Conservation (phyloP, 805 yeast genomes). For the Debaryomyces maramus region DNA sequence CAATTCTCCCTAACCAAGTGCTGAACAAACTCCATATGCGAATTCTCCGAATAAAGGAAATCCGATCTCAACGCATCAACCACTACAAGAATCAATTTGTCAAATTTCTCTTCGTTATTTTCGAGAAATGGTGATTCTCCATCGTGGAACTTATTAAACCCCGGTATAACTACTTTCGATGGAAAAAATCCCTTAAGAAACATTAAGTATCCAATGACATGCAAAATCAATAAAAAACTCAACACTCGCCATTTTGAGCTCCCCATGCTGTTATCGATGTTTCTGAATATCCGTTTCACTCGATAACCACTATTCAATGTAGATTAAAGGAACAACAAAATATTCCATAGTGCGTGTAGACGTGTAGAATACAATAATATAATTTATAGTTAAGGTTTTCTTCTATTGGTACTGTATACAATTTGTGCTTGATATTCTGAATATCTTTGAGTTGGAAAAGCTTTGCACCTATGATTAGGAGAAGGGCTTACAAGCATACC, state of each 20-base stretch:
- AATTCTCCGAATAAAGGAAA: conserved; percentile 66
- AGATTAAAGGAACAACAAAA: too few relatives aligned
- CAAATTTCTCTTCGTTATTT: conserved; percentile 48
- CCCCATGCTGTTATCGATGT: conserved; percentile 19
- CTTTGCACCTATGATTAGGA: too few relatives aligned
- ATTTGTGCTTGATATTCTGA: too few relatives aligned
- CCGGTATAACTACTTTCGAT: conserved; percentile 74
- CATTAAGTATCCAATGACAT: conserved; percentile 49
- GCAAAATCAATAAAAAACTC: conserved; percentile 11
- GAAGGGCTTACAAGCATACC: too few relatives aligned
- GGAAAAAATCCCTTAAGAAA: conserved; percentile 91
- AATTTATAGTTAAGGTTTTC: too few relatives aligned
- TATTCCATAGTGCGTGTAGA: too few relatives aligned
- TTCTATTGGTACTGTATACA: too few relatives aligned
- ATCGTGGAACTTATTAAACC: conserved; percentile 39
- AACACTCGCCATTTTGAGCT: conserved; percentile 7
- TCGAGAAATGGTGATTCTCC: conserved; percentile 23
- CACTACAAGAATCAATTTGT: conserved; percentile 74
- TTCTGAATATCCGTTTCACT: too few relatives aligned
- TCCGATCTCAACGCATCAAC: conserved; percentile 93
- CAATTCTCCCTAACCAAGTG: conserved; percentile 58
- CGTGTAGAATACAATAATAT: too few relatives aligned
- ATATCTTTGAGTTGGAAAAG: too few relatives aligned
- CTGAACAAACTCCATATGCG: conserved; percentile 71
- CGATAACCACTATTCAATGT: too few relatives aligned